phyloP scores from a whole-genome alignment of 768 basidiomycete species.

The Trametes villosa region DNA sequence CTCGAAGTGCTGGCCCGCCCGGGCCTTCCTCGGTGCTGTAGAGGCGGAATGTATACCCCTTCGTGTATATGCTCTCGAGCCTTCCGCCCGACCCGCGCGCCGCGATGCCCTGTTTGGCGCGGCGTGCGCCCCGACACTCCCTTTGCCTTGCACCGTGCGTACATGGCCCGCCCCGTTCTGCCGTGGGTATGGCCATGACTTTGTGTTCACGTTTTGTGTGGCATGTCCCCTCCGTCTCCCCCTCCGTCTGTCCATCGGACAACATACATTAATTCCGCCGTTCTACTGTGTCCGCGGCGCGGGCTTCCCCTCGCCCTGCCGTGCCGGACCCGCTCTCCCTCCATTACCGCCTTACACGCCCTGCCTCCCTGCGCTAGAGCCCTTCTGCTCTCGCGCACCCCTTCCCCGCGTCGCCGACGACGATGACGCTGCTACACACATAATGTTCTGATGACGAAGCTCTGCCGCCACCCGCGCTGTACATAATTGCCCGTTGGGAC shows the following conservation, averaged over 20 bases:
- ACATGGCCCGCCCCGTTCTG: no score
- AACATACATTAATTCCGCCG: background rate
- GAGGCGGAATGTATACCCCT: slow-evolving; percentile 10
- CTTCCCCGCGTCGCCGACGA: background rate
- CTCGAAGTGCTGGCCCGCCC: background rate
- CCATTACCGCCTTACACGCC: no score
- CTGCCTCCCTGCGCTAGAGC: no score
- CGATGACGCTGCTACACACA: no score
- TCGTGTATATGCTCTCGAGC: slow-evolving; percentile 7
- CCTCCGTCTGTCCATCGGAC: slow-evolving; percentile 1
- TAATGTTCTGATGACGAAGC: background rate
- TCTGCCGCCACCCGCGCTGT: background rate
- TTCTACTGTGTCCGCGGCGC: no score
- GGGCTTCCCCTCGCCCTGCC: no score
- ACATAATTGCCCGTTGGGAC: slow-evolving; percentile 13
- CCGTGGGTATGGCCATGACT: background rate
- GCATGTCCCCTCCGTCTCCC: background rate
- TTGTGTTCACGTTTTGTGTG: background rate
- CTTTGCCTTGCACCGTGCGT: no score
- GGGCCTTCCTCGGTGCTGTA: background rate
- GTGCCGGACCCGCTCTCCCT: no score
- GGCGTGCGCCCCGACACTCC: background rate
- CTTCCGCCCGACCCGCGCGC: background rate
- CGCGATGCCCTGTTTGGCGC: slow-evolving; percentile 1
- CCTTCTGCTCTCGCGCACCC: no score